These are phyloP conservation scores for Babesia ovis DNA, from an alignment of 169 alveolate species.

Conservation along the genomic window DNA sequence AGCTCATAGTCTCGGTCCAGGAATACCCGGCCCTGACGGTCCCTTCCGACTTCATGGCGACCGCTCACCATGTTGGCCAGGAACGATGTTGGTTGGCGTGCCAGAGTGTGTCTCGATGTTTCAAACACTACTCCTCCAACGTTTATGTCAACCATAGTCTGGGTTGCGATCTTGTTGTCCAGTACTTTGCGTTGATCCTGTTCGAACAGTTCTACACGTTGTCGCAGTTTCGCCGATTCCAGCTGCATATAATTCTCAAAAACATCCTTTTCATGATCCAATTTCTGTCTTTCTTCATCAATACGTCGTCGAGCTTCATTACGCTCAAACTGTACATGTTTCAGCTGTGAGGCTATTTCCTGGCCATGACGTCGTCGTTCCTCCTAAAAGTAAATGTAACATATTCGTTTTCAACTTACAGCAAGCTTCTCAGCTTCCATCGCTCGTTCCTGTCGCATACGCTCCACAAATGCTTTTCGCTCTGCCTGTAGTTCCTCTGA, in stretches of 20 bases:
- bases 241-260: slow-evolving; percentile 72
- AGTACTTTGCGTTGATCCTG: slow-evolving; percentile 77
- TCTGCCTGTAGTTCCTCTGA: slow-evolving; percentile 74
- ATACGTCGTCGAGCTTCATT: slow-evolving; percentile 82
- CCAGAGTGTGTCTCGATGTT: slow-evolving; percentile 83
- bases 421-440: slow-evolving; percentile 56
- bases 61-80: slow-evolving; percentile 81
- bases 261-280: slow-evolving; percentile 81
- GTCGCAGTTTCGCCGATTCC: slow-evolving; percentile 72
- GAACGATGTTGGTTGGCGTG: slow-evolving; percentile 79
- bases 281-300: slow-evolving; percentile 77
- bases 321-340: slow-evolving; percentile 83
- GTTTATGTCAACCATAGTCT: slow-evolving; percentile 83
- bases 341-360: slow-evolving; percentile 77
- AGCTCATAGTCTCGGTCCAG: slow-evolving; percentile 85
- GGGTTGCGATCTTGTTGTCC: slow-evolving; percentile 81
- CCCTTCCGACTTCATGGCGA: slow-evolving; percentile 80
- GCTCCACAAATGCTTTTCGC: slow-evolving; percentile 65
- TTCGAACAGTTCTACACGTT: slow-evolving; percentile 75
- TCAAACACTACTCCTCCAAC: slow-evolving; percentile 88
- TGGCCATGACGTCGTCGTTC: slow-evolving; percentile 81
- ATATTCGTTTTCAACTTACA: slow-evolving; percentile 27
- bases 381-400: slow-evolving; percentile 57
- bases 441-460: slow-evolving; percentile 50
- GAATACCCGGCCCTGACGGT: slow-evolving; percentile 83